These are phyloP conservation scores for Pochonia chlamydosporia DNA, from an alignment of 2,329 filamentous ascomycete genomes.

Conservation along the genomic window DNA sequence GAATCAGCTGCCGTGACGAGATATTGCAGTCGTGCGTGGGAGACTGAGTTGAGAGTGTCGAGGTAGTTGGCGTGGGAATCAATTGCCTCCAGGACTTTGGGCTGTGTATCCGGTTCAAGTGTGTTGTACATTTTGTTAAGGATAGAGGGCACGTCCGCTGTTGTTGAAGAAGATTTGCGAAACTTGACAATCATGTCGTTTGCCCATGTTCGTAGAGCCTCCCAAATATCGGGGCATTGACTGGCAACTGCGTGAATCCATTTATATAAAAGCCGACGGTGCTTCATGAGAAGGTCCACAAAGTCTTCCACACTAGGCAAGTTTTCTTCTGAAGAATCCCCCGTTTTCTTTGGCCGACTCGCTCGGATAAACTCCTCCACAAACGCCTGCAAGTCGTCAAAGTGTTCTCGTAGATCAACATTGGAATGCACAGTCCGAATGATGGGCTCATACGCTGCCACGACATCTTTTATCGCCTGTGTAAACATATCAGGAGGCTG, in stretches of 20 bases:
- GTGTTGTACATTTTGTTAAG: conserved; percentile 36
- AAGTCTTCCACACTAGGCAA: conserved; percentile 66
- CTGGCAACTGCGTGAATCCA: conserved; percentile 66
- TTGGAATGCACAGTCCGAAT: conserved; percentile 66
- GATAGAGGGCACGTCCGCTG: conserved; percentile 25
- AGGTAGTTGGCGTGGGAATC: conserved; percentile 59
- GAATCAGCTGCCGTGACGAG: conserved; percentile 41
- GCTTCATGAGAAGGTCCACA: conserved; percentile 58
- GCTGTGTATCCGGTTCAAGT: conserved; percentile 41
- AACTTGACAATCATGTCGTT: conserved; percentile 55
- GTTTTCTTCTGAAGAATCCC: conserved; percentile 6
- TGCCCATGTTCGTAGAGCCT: conserved; percentile 56
- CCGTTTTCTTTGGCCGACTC: conserved; percentile 37
- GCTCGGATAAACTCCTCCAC: conserved; percentile 64
- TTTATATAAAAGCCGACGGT: conserved; percentile 58
- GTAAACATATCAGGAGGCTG: conserved; percentile 69
- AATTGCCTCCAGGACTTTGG: conserved; percentile 42
- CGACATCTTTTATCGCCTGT: conserved; percentile 55
- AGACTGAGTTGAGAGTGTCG: conserved; percentile 44
- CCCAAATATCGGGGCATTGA: conserved; percentile 60
- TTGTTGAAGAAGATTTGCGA: conserved; percentile 21
- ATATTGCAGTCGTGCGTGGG: conserved; percentile 46
- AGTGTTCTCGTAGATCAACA: conserved; percentile 63
- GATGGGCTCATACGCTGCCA: conserved; percentile 67
- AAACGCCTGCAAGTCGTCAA: conserved; percentile 63